Conservation (phyloP, 495 filamentous ascomycete species). For the Talaromyces stipitatus region DNA sequence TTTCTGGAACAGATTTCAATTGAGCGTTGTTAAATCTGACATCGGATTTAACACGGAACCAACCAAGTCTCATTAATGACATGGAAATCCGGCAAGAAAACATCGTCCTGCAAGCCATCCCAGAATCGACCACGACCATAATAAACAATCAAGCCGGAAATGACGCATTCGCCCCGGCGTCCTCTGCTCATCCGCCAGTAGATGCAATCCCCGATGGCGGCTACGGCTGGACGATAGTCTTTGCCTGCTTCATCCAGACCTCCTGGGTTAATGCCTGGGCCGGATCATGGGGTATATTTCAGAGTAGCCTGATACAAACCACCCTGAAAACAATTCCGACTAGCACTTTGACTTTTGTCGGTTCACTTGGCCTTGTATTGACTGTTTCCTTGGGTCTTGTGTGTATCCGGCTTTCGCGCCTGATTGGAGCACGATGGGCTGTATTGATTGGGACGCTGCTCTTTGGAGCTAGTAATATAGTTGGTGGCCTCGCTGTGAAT, state of each 20-base stretch:
- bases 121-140: not conserved
- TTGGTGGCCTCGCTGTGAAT: constrained; percentile 22
- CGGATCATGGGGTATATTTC: constrained; percentile 40
- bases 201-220: constrained; percentile 33
- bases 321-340: constrained; percentile 12
- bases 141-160: not conserved
- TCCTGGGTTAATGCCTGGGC: constrained; percentile 34
- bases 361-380: not conserved
- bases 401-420: not conserved
- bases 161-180: constrained; percentile 3
- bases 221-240: constrained; percentile 40
- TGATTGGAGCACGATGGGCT: not conserved
- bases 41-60: too few species aligned
- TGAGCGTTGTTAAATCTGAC: too few species aligned
- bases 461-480: not conserved
- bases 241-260: constrained; percentile 24
- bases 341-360: not conserved
- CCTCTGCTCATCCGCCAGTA: not conserved
- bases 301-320: constrained; percentile 27
- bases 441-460: not conserved
- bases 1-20: too few species aligned
- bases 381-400: not conserved
- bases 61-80: not conserved
- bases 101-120: not conserved
- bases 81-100: not conserved